These are phyloP conservation scores for Kuraishia piskuri DNA, from an alignment of 805 yeast species.

Conservation along the genomic window DNA sequence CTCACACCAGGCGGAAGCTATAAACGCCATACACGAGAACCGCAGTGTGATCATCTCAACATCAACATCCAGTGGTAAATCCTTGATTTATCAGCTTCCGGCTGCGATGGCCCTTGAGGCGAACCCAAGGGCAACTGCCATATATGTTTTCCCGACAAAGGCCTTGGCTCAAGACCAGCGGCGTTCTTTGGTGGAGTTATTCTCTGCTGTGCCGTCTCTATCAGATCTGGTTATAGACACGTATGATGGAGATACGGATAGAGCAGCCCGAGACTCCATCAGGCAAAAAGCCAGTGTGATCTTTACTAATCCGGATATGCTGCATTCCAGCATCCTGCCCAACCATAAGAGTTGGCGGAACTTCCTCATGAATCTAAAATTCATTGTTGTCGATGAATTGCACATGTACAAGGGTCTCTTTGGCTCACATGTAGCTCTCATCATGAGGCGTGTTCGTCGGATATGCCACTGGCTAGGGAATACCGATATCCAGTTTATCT, in stretches of 20 bases:
- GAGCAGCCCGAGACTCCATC: constrained; percentile 40
- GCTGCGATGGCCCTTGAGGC: constrained; percentile 44
- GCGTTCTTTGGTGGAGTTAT: constrained; percentile 57
- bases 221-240: constrained; percentile 55
- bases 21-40: constrained; percentile 45
- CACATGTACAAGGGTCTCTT: constrained; percentile 87
- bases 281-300: constrained; percentile 65
- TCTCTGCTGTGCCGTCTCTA: constrained; percentile 38
- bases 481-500: constrained; percentile 52
- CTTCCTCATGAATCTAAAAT: constrained; percentile 55
- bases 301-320: constrained; percentile 92
- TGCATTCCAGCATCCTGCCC: constrained; percentile 81
- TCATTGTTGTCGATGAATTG: constrained; percentile 75
- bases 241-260: constrained; percentile 89
- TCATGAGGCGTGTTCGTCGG: constrained; percentile 73
- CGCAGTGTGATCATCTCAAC: constrained; percentile 84
- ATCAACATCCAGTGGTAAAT: constrained; percentile 93
- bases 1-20: constrained; percentile 76
- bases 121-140: constrained; percentile 47
- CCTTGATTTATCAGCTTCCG: constrained; percentile 86
- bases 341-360: constrained; percentile 65
- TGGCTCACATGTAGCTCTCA: constrained; percentile 86
- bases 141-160: constrained; percentile 92
- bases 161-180: constrained; percentile 97
- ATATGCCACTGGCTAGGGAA: constrained; percentile 49